A percentile compares a stretch with the other conserved stretches of the same genome.
Evolutionary conservation across 352 stramenopile species (phyloP).

Genomic region (Globisporangium rhizosaccharum): DNA sequence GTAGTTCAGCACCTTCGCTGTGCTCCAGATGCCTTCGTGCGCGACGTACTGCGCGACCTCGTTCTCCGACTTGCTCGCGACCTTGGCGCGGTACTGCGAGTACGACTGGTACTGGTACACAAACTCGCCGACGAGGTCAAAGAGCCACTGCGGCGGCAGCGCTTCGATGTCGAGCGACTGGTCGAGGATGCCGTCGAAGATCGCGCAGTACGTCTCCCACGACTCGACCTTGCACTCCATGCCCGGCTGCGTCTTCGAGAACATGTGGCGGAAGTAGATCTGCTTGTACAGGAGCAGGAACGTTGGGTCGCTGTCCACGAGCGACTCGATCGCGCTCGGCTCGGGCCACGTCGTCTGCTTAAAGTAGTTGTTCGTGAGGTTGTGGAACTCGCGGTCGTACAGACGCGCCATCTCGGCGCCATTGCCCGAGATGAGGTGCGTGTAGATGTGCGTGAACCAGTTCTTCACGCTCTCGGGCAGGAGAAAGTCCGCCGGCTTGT

Average conservation of each 20-base stretch:
- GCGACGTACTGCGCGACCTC: conserved; percentile 55
- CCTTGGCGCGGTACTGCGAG: conserved; percentile 93
- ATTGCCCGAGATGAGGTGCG: conserved; percentile 78
- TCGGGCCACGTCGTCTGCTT: conserved; percentile 92
- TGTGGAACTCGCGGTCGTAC: conserved; percentile 87
- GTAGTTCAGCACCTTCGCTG: conserved; percentile 94
- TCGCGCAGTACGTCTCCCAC: conserved; percentile 91
- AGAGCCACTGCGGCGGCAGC: conserved; percentile 95
- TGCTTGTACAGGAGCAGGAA: conserved; percentile 96
- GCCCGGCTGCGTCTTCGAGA: conserved; percentile 84
- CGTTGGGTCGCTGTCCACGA: conserved; percentile 83
- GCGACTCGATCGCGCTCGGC: conserved; percentile 74
- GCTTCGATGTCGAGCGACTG: conserved; percentile 73
- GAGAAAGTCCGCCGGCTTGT: conserved; percentile 85
- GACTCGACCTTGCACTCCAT: conserved; percentile 90
- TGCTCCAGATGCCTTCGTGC: conserved; percentile 93
- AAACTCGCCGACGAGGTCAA: conserved; percentile 99
- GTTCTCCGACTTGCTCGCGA: conserved; percentile 53
- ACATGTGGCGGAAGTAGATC: conserved; percentile 96
- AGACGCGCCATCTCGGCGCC: conserved; percentile 76
- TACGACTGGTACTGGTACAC: conserved; percentile 99
- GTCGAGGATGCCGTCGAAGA: conserved; percentile 93
- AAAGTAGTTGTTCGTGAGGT: conserved; percentile 92
- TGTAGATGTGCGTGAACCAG: conserved; percentile 88
- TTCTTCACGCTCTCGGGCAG: conserved; percentile 85